These are phyloP conservation scores for Tetracladium maxilliforme DNA, from an alignment of 2,329 filamentous ascomycete species.

Conservation along the genomic window DNA sequence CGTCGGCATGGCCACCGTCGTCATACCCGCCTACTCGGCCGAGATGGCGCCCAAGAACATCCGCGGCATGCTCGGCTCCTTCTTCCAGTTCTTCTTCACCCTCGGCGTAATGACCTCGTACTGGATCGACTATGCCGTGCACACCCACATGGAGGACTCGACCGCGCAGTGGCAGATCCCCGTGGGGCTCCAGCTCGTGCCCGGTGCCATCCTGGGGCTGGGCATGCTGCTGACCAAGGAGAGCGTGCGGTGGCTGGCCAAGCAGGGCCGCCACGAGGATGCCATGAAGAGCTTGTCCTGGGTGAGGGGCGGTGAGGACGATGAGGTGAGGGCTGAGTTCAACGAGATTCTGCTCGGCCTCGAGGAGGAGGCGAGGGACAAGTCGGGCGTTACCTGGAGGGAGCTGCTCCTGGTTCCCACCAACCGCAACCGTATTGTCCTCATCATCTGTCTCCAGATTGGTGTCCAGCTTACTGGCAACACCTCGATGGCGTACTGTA, in stretches of 20 bases:
- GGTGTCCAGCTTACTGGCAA: constrained; percentile 32
- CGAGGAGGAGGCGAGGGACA: constrained; percentile 26
- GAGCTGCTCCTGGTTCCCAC: constrained; percentile 28
- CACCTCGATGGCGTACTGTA: constrained; percentile 33
- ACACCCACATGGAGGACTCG: constrained; percentile 16
- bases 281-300: constrained; percentile 31
- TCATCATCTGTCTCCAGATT: constrained; percentile 30
- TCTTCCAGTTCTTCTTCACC: constrained; percentile 29
- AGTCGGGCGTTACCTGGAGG: constrained; percentile 27
- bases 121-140: constrained; percentile 29
- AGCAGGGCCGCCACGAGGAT: constrained; percentile 26
- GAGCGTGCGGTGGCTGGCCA: constrained; percentile 31
- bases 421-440: constrained; percentile 29
- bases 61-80: constrained; percentile 22
- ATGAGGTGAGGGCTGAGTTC: constrained; percentile 20
- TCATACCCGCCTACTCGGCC: constrained; percentile 25
- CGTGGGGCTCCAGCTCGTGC: constrained; percentile 27
- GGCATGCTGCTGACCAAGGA: constrained; percentile 33
- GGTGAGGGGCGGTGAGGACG: constrained; percentile 30
- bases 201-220: constrained; percentile 26
- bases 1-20: constrained; percentile 21
- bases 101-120: constrained; percentile 24
- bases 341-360: constrained; percentile 27
- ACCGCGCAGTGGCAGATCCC: constrained; percentile 32
- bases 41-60: constrained; percentile 31